phyloP scores from a whole-genome alignment of 169 alveolate genomes.

The Cryptosporidium ryanae region DNA sequence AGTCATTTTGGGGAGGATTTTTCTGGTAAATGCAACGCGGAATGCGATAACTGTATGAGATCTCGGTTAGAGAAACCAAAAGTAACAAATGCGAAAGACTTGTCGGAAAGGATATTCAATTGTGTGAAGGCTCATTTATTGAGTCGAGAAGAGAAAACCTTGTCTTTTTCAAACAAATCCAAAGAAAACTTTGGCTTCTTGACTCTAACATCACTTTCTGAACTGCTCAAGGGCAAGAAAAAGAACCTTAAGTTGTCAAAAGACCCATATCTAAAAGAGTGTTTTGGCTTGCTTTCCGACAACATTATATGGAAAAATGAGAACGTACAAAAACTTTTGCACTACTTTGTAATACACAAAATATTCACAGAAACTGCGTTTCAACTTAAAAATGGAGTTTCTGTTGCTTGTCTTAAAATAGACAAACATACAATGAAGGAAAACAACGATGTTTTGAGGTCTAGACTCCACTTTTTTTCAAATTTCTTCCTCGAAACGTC shows the following conservation, averaged over 20 bases:
- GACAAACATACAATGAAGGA: not conserved
- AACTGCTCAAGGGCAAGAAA: constrained; percentile 41
- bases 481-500: not conserved
- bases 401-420: constrained; percentile 48
- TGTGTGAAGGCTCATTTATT: constrained; percentile 5
- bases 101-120: constrained; percentile 2
- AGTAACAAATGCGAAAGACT: constrained; percentile 6
- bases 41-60: constrained; percentile 80
- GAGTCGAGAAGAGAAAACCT: not conserved
- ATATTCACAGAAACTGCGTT: constrained; percentile 42
- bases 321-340: constrained; percentile 34
- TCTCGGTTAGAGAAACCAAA: constrained; percentile 28
- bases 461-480: not conserved
- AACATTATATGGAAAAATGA: constrained; percentile 30
- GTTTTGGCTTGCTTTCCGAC: constrained; percentile 29
- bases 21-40: constrained; percentile 79
- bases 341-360: constrained; percentile 12
- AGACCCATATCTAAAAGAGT: constrained; percentile 22
- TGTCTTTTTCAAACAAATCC: not conserved
- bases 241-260: constrained; percentile 1
- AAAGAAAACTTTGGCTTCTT: constrained; percentile 22
- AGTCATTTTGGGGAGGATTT: constrained; percentile 87
- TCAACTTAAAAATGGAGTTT: constrained; percentile 58
- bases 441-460: not conserved
- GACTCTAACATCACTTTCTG: constrained; percentile 38